A percentile compares a stretch with the other conserved stretches of the same genome.
Conservation (phyloP, 2,329 filamentous ascomycete species). For the Colletotrichum falcatum region DNA sequence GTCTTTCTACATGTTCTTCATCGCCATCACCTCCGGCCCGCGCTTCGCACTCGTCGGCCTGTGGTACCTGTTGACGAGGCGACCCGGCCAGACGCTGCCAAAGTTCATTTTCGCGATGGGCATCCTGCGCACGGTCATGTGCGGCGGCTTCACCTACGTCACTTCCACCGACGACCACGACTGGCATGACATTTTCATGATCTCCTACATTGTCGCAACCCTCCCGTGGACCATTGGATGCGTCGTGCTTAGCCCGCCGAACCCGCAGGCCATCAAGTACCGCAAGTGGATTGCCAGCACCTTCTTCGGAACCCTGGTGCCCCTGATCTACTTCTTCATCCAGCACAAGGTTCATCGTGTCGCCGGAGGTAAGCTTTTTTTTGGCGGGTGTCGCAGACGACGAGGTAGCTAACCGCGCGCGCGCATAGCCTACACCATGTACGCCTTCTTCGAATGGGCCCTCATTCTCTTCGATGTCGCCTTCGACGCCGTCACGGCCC, state of each 20-base stretch:
- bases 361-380: conserved; percentile 78
- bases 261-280: conserved; percentile 85
- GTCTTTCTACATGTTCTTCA: conserved; percentile 97
- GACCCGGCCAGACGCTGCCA: conserved; percentile 79
- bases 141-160: conserved; percentile 98
- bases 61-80: conserved; percentile 90
- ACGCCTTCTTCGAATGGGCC: conserved; percentile 98
- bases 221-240: conserved; percentile 96
- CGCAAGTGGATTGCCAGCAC: conserved; percentile 84
- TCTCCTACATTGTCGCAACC: conserved; percentile 94
- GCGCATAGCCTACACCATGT: conserved; percentile 87
- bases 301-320: conserved; percentile 92
- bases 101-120: conserved; percentile 85
- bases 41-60: conserved; percentile 90
- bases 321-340: conserved; percentile 96
- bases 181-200: conserved; percentile 99
- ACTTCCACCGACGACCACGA: conserved; percentile 98
- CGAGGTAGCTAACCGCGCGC: conserved; percentile 36
- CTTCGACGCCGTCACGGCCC: conserved; percentile 93
- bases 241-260: conserved; percentile 86
- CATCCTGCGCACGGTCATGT: conserved; percentile 89
- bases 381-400: background rate
- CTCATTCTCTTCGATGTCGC: conserved; percentile 94
- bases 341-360: conserved; percentile 98
- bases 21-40: conserved; percentile 94